A percentile compares a stretch with the other conserved stretches of the same genome.
These are phyloP conservation scores for Russula emetica DNA, from an alignment of 768 basidiomycete genomes.

Conservation along the genomic window DNA sequence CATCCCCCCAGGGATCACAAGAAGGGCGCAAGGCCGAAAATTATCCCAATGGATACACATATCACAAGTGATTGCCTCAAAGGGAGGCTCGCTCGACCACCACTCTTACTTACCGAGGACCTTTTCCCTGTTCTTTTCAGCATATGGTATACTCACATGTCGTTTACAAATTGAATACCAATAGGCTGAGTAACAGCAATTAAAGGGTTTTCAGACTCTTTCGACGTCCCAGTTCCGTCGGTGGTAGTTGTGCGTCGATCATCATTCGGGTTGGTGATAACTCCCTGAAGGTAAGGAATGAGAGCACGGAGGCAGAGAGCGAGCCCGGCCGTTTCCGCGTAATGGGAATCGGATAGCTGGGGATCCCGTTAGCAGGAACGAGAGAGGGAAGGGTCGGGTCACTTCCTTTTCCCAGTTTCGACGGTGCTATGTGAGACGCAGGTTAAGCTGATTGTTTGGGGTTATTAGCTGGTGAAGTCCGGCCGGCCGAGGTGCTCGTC, in stretches of 20 bases:
- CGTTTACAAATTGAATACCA: not conserved
- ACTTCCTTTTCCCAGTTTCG: constrained; percentile 34
- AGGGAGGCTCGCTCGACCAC: not conserved
- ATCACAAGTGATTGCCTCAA: not conserved
- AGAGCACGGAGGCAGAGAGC: constrained; percentile 3
- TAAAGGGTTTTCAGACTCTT: too few species aligned
- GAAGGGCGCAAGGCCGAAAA: not conserved
- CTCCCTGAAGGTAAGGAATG: constrained; percentile 11
- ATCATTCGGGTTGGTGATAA: not conserved
- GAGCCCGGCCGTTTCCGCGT: not conserved
- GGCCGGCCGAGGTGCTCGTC: constrained; percentile 98
- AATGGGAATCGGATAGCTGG: too few species aligned
- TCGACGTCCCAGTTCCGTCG: too few species aligned
- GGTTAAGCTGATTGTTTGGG: constrained; percentile 75
- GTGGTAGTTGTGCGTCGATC: too few species aligned
- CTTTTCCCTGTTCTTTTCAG: not conserved
- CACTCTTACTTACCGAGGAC: not conserved
- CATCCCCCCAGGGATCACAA: not conserved
- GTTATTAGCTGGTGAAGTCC: constrained; percentile 97
- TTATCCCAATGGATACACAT: not conserved
- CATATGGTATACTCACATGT: not conserved
- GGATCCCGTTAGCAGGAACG: too few species aligned
- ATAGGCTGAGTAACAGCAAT: not conserved
- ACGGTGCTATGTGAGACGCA: constrained; percentile 56
- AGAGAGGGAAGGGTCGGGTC: not conserved